Evolutionary conservation across 495 filamentous ascomycete genomes (phyloP).

Genomic region (Usnea hakonensis): DNA sequence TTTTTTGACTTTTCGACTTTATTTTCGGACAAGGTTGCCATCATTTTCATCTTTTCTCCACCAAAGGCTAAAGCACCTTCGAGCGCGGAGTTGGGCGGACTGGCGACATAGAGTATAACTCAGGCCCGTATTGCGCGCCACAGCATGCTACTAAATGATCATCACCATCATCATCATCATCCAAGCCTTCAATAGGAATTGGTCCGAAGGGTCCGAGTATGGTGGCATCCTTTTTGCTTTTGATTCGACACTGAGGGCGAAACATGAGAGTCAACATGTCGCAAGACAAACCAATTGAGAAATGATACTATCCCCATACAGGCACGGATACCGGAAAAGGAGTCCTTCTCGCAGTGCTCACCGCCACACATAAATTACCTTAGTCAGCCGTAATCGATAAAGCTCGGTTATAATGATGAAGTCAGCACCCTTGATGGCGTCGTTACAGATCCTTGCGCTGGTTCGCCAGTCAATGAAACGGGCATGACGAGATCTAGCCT

Average conservation of each 20-base stretch:
- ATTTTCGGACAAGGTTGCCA: not conserved
- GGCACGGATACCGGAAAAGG: not conserved
- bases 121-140: not conserved
- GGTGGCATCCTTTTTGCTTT: not conserved
- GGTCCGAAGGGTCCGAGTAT: too few species aligned
- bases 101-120: too few species aligned
- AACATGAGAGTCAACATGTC: too few species aligned
- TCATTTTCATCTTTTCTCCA: not conserved
- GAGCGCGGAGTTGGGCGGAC: too few species aligned
- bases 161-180: not conserved
- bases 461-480: not conserved
- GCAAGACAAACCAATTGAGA: not conserved
- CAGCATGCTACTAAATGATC: not conserved
- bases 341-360: not conserved
- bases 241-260: too few species aligned
- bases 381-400: not conserved
- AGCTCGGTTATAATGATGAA: not conserved
- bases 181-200: not conserved
- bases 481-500: not conserved
- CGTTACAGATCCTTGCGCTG: not conserved
- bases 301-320: not conserved
- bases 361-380: not conserved
- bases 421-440: not conserved
- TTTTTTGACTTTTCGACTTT: not conserved
- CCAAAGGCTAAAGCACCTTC: too few species aligned